Evolutionary conservation across 306 rosid genomes (phyloP), one percentile per base, ranked within the genome.

Genomic region (Malus sieversii): DNA sequence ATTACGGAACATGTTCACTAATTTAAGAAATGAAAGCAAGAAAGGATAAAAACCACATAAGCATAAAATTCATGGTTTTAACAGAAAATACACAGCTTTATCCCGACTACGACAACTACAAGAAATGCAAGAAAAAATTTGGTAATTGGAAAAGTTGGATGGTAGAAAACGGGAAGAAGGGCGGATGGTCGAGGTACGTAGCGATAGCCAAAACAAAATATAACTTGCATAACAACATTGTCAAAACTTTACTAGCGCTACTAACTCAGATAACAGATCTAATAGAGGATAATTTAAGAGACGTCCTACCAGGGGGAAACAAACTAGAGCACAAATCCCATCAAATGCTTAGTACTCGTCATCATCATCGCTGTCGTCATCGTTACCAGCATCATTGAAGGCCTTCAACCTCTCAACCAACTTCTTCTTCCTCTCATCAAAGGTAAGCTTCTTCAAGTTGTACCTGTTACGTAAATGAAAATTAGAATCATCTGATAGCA

Each of bases 371-470:
- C 2, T 44, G 78, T 0, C 46, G 78, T 51, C 55, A 51, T 51
- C 55, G 62, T 58, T 1, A 4, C 84, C 93, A 0, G 92, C 93
- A 2, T 92, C 76, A 76, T 90, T 92, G 18, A 92, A 87, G 4
- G 92, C 88, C 35, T 83, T 81, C 75, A 92, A 44, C n/a, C 96
- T 88, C 4, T 85, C 77, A 2, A 90, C 62, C 85, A 92, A 80
- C 52, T 78, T 81, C 8, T 74, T 73, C 80, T 90, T 92, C 75
- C 97, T 83, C 79, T 92, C 86, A 32, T 90, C 93, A 2, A 85
- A 90, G 6, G 96, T 90, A 64, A 92, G 93, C 85, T 86, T 92
- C 88, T 90, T 90, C 76, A 83, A 72, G 65, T 90, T 86, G 72
- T 40, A 86, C 82, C 96, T 90, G 74, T 66, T 42, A 18, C 4